These are phyloP conservation scores for Trichoderma oligosporum DNA, from an alignment of 2,329 filamentous ascomycete genomes.

Conservation along the genomic window DNA sequence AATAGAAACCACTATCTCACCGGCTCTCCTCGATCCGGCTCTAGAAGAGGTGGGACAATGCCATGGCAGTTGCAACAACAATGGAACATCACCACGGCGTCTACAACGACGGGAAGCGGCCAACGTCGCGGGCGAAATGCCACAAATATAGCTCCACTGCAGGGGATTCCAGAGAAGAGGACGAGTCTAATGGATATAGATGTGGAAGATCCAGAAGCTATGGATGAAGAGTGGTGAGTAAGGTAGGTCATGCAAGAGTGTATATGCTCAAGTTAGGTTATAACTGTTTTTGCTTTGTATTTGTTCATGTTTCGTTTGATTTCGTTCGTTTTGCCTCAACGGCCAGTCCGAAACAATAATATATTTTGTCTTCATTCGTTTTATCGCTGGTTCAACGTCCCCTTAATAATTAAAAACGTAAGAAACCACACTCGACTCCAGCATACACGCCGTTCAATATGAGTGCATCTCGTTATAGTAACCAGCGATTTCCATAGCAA, in stretches of 20 bases:
- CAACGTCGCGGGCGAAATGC: no score
- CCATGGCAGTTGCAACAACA: background rate
- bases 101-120: background rate
- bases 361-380: no score
- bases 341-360: no score
- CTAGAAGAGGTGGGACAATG: background rate
- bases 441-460: no score
- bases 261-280: background rate
- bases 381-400: no score
- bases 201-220: background rate
- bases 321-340: no score
- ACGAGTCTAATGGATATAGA: constrained; percentile 4
- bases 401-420: no score
- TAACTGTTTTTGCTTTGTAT: background rate
- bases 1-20: no score
- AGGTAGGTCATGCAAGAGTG: no score
- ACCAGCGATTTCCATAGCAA: no score
- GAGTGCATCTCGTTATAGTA: no score
- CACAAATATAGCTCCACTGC: background rate
- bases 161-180: background rate
- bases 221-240: background rate
- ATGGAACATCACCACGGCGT: background rate
- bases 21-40: background rate
- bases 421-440: background rate
- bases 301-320: no score